Conservation (phyloP, 148 eudicot species). For the Silene conica region DNA sequence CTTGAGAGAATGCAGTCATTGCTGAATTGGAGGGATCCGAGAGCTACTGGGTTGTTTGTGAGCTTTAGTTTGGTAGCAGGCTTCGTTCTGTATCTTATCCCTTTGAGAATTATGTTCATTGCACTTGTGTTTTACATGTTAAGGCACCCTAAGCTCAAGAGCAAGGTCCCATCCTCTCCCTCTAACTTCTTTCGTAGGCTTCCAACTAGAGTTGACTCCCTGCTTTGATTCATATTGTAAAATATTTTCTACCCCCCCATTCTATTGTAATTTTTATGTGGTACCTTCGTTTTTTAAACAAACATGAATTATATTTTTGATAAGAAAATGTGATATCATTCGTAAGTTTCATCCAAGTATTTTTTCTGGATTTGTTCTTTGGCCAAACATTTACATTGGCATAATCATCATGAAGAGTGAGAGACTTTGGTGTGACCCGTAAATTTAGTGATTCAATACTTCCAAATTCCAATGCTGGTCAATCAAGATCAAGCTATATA, state of each 20-base stretch:
- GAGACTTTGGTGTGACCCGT: not conserved
- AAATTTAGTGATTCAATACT: too few relatives aligned
- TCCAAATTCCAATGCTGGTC: not conserved
- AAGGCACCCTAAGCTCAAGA: slow-evolving; percentile 30
- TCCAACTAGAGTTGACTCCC: slow-evolving; percentile 32
- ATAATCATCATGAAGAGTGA: too few relatives aligned
- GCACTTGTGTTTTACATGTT: slow-evolving; percentile 15
- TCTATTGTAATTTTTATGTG: too few relatives aligned
- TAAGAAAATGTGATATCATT: too few relatives aligned
- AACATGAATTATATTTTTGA: too few relatives aligned
- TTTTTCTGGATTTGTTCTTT: too few relatives aligned
- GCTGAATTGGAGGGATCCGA: slow-evolving; percentile 43
- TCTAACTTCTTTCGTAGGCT: slow-evolving; percentile 36
- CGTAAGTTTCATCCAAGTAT: too few relatives aligned
- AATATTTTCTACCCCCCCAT: too few relatives aligned
- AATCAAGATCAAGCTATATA: slow-evolving; percentile 7
- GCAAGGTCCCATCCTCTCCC: slow-evolving; percentile 26
- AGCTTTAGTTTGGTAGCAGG: slow-evolving; percentile 21
- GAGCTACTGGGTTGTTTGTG: slow-evolving; percentile 39
- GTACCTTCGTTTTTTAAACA: too few relatives aligned
- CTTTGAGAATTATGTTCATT: slow-evolving; percentile 3
- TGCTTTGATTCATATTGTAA: slow-evolving; percentile 18
- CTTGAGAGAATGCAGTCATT: slow-evolving; percentile 37
- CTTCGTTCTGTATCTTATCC: slow-evolving; percentile 21
- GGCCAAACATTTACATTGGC: too few relatives aligned